Base-by-base conservation (phyloP, 2,329 filamentous ascomycete genomes). In the Fusarium dlaminii region DNA sequence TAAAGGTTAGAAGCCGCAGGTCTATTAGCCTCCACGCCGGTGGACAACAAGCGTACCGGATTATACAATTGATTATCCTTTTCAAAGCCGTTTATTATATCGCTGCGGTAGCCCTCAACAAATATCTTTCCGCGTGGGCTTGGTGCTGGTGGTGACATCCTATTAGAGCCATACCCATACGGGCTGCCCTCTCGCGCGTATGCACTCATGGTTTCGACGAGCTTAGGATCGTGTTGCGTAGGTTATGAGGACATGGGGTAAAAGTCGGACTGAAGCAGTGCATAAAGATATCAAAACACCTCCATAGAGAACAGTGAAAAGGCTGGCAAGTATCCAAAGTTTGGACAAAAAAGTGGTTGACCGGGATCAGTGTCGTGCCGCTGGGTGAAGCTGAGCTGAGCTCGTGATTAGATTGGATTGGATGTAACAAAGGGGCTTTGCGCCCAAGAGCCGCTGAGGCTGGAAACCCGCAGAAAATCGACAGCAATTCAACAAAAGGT, bases 51-150 rank as follows among this genome's bases (percentile, higher is more conserved):
- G 79, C 88, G 79, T 85, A 93, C 90, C 64, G 89, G 86, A 80
- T 91, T 91, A 75, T 86, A 90, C 66, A 85, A 86, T 46, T 88
- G 84, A 69, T 83, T 86, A 52, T 89, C 87, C 68, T 83, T 85
- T 75, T 88, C 86, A 73, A 89, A 89, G 14, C 86, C 86, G 71
- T 86, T 86, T 60, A 88, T 78, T 62, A 88, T 85, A 67, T 90
- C 88, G 56, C 83, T 84, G 56, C 86, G 86, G 80, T 92, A 93
- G 48, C 88, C 89, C 62, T 92, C 87, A 57, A 90, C 84, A 65
- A 91, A 83, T 27, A 84, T 83, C 76, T 87, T 89, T 58, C 83
- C 83, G 49, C 82, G 85, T 43, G 85, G 84, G 58, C 78, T 79
- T 59, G 82, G 79, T 78, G 74, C 79, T 70, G 80, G 79, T 29